Percentiles rank a stretch among this genome's conserved stretches.
These are phyloP conservation scores for Aspergillus puulaauensis DNA, from an alignment of 2,329 filamentous ascomycete species.

Conservation along the genomic window DNA sequence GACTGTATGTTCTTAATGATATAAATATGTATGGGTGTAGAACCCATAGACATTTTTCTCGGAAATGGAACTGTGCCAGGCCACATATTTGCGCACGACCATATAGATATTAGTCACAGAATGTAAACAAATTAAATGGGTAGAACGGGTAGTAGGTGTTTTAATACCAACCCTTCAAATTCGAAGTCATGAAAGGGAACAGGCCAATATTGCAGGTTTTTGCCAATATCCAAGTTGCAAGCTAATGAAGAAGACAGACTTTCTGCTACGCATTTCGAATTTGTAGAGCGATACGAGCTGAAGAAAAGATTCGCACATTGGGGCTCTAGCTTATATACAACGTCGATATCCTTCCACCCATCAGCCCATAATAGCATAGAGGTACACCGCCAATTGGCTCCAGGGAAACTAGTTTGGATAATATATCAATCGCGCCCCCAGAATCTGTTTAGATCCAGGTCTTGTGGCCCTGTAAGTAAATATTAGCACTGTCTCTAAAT, in stretches of 20 bases:
- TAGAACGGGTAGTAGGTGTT: too few relatives aligned
- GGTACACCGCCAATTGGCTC: constrained; percentile 33
- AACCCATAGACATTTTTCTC: not conserved
- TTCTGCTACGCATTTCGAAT: not conserved
- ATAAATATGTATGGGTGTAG: not conserved
- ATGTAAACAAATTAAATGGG: too few relatives aligned
- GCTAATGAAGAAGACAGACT: not conserved
- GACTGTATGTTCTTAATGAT: not conserved
- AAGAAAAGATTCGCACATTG: constrained; percentile 31
- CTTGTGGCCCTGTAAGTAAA: constrained; percentile 57
- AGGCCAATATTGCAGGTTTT: too few relatives aligned
- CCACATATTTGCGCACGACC: too few relatives aligned
- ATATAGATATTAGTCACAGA: too few relatives aligned
- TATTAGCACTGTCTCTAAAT: constrained; percentile 17
- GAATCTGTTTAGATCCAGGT: constrained; percentile 52
- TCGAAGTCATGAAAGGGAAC: too few relatives aligned
- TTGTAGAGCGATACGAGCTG: constrained; percentile 10
- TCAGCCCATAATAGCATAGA: constrained; percentile 31
- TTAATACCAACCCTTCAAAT: too few relatives aligned
- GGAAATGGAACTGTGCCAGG: too few relatives aligned
- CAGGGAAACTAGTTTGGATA: constrained; percentile 15
- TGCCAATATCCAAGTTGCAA: not conserved
- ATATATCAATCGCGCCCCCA: not conserved
- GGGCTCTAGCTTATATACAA: constrained; percentile 40
- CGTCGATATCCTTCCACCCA: constrained; percentile 29